Conservation (phyloP, 1,284 basidiomycete species). For the Somion occarium region DNA sequence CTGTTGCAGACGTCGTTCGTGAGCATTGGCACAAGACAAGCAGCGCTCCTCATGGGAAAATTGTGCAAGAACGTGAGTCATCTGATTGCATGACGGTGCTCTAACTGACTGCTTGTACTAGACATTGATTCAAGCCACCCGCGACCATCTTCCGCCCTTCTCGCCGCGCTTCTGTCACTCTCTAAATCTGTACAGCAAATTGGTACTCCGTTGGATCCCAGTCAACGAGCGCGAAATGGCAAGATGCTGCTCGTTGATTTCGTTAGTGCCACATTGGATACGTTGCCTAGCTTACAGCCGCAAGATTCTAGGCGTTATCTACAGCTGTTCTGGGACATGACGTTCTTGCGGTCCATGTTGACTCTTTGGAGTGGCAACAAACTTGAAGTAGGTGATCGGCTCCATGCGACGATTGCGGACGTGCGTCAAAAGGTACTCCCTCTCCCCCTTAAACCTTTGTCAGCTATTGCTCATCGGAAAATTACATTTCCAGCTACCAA, state of each 20-base stretch:
- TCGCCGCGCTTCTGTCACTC: slow-evolving; percentile 51
- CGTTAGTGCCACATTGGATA: slow-evolving; percentile 9
- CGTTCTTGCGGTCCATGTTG: slow-evolving; percentile 30
- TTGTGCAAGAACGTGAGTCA: too few species aligned
- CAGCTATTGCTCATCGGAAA: too few species aligned
- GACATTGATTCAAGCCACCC: slow-evolving; percentile 16
- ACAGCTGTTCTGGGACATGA: slow-evolving; percentile 24
- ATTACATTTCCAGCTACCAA: too few species aligned
- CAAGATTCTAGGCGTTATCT: slow-evolving; percentile 1
- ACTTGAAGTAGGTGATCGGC: too few species aligned
- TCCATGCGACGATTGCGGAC: too few species aligned
- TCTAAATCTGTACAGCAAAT: slow-evolving; percentile 50
- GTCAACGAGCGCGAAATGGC: slow-evolving; percentile 31
- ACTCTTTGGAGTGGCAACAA: slow-evolving; percentile 12
- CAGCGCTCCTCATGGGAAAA: too few species aligned
- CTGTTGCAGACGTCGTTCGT: too few species aligned
- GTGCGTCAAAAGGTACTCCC: too few species aligned
- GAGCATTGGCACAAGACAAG: too few species aligned
- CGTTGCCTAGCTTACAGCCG: neutral
- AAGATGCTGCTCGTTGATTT: slow-evolving; percentile 43
- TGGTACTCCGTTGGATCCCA: slow-evolving; percentile 34
- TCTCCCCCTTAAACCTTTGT: too few species aligned
- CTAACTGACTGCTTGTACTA: too few species aligned
- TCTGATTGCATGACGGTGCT: too few species aligned
- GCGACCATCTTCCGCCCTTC: slow-evolving; percentile 49